phyloP scores from a whole-genome alignment of 208 protist genomes.

The Acanthamoeba comandoni region DNA sequence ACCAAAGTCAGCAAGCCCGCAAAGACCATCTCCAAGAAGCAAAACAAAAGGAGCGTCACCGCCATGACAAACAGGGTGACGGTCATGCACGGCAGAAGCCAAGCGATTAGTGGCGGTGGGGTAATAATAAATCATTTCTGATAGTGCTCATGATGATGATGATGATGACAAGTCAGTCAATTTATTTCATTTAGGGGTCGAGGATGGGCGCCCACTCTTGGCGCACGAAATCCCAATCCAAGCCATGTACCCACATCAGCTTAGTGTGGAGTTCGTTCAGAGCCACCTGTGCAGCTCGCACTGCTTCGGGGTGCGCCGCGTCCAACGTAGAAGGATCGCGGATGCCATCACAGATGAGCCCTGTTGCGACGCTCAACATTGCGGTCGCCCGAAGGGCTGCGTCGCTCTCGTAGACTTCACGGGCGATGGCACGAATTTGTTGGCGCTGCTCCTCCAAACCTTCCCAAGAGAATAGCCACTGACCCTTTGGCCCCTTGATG shows the following conservation, averaged over 20 bases:
- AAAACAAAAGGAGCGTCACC: no score
- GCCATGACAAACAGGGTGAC: no score
- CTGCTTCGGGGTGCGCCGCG: background rate
- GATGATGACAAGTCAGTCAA: no score
- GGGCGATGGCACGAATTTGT: background rate
- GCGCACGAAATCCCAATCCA: conserved; percentile 40
- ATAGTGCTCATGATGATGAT: no score
- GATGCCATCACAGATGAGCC: conserved; percentile 11
- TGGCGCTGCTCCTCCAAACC: background rate
- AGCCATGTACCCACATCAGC: conserved; percentile 12
- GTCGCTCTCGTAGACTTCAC: conserved; percentile 10
- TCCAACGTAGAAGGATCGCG: conserved; percentile 29
- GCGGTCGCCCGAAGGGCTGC: conserved; percentile 28
- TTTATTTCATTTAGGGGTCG: no score
- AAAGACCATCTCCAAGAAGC: no score
- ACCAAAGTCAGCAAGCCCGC: no score
- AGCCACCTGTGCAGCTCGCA: background rate
- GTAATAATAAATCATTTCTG: no score
- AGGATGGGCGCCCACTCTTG: conserved; percentile 1
- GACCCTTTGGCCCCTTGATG: background rate
- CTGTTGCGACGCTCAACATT: background rate
- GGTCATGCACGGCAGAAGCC: no score
- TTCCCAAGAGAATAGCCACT: background rate
- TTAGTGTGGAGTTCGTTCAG: background rate
- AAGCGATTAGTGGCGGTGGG: no score